Conservation (phyloP, 495 filamentous ascomycete species). For the Annulohypoxylon maeteangense region DNA sequence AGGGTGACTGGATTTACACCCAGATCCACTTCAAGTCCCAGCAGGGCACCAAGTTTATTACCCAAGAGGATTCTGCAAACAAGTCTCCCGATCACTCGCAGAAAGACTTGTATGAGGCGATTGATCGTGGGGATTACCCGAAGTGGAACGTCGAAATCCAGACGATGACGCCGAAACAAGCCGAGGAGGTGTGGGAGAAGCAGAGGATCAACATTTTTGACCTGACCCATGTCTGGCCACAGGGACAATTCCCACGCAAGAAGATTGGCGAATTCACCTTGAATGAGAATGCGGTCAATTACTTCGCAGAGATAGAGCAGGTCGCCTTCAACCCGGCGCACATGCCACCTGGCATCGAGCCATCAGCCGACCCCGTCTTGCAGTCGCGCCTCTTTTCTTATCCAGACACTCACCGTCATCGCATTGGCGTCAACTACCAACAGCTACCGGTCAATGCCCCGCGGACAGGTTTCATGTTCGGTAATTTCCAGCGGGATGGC, state of each 20-base stretch:
- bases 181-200: constrained; percentile 75
- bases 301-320: constrained; percentile 82
- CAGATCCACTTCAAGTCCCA: constrained; percentile 66
- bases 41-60: constrained; percentile 73
- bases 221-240: constrained; percentile 81
- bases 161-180: constrained; percentile 72
- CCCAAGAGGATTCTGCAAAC: constrained; percentile 69
- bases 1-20: constrained; percentile 53
- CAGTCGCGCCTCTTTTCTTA: constrained; percentile 85
- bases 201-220: constrained; percentile 78
- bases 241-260: constrained; percentile 68
- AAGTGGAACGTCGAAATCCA: constrained; percentile 79
- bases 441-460: constrained; percentile 83
- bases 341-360: constrained; percentile 70
- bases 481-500: constrained; percentile 78
- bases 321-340: constrained; percentile 86
- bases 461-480: constrained; percentile 67
- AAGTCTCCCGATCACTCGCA: constrained; percentile 70
- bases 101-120: constrained; percentile 78
- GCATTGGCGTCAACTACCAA: constrained; percentile 82
- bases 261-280: constrained; percentile 70
- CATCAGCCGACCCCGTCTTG: constrained; percentile 81
- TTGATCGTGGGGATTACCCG: constrained; percentile 69
- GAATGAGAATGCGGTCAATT: constrained; percentile 76
- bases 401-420: constrained; percentile 81